Conservation (phyloP, 441 rosid genomes). For the Geranium incanum region DNA sequence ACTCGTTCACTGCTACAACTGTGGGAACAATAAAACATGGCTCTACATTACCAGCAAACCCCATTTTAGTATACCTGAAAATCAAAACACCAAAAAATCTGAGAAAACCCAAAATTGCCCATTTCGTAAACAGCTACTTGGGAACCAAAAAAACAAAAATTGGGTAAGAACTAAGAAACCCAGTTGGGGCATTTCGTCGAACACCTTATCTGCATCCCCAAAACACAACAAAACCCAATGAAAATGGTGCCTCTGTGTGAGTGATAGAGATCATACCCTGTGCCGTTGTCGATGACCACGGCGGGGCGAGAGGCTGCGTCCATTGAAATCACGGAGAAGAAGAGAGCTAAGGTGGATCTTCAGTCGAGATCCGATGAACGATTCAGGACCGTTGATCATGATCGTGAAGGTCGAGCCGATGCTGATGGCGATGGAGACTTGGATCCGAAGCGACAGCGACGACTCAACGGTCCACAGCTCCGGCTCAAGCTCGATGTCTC, state of each 20-base stretch:
- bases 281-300: constrained; percentile 91
- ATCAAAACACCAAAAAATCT: not conserved
- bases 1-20: constrained; percentile 84
- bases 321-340: constrained; percentile 30
- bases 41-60: constrained; percentile 95
- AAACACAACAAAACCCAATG: not conserved
- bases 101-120: constrained; percentile 9
- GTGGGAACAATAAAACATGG: constrained; percentile 94
- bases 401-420: constrained; percentile 28
- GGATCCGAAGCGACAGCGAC: constrained; percentile 57
- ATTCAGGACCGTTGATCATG: constrained; percentile 43
- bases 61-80: constrained; percentile 84
- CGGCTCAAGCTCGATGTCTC: constrained; percentile 8
- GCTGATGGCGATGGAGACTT: constrained; percentile 31
- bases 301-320: constrained; percentile 91
- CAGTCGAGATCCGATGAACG: constrained; percentile 46
- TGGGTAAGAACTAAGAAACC: not conserved
- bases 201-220: constrained; percentile 18
- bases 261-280: constrained; percentile 48
- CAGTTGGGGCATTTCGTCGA: constrained; percentile 26
- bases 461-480: constrained; percentile 28
- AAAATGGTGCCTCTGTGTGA: not conserved
- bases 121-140: constrained; percentile 14
- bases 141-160: not conserved
- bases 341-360: constrained; percentile 28